phyloP scores from a whole-genome alignment of 108 stramenopile species.

The Pseudonitzschia pungens region DNA sequence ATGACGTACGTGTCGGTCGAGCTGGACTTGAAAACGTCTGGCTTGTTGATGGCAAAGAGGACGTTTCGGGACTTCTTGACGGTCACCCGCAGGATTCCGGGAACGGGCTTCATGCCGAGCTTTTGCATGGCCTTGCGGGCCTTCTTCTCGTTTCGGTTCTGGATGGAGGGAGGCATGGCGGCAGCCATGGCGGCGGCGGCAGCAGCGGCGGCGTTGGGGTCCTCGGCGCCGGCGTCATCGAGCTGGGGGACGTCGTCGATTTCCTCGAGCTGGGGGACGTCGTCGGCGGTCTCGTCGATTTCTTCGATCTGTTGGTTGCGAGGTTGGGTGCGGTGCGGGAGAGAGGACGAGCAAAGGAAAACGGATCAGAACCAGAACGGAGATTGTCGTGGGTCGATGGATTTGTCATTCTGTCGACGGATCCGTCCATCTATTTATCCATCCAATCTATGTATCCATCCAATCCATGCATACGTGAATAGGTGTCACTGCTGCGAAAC shows the following conservation, averaged over 20 bases:
- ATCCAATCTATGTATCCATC: too few relatives aligned
- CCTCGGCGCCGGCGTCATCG: conserved; percentile 62
- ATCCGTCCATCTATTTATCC: too few relatives aligned
- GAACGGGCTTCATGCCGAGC: conserved; percentile 93
- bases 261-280: conserved; percentile 76
- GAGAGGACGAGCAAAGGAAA: background rate
- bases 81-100: conserved; percentile 93
- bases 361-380: background rate
- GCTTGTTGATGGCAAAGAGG: conserved; percentile 92
- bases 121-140: conserved; percentile 98
- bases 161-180: conserved; percentile 37
- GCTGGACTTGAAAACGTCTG: conserved; percentile 95
- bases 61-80: conserved; percentile 98
- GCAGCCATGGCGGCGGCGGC: conserved; percentile 37
- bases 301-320: background rate
- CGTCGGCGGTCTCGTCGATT: conserved; percentile 32
- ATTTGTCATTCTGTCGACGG: too few relatives aligned
- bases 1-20: conserved; percentile 95
- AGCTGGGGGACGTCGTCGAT: conserved; percentile 77
- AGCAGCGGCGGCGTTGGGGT: conserved; percentile 34
- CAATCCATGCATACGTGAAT: too few relatives aligned
- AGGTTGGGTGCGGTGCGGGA: too few relatives aligned
- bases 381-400: too few relatives aligned
- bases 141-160: conserved; percentile 99
- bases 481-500: too few relatives aligned